Base-by-base conservation (phyloP, 2,329 filamentous ascomycete species). In the Emmonsia crescens region DNA sequence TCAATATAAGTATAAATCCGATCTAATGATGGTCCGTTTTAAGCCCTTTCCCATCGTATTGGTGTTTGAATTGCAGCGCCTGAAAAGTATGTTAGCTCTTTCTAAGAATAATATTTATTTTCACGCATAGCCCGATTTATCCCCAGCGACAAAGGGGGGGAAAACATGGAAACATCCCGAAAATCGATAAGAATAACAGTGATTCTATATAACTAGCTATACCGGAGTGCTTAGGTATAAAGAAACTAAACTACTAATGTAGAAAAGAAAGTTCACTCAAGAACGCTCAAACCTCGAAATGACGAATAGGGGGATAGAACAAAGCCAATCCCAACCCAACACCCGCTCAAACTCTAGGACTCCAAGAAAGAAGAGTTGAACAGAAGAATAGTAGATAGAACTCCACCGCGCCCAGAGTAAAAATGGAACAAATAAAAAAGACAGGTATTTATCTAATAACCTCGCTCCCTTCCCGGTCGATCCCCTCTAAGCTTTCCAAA, bases 401-500 rank as follows among this genome's bases (percentile, higher is more conserved):
- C 42, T 60, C 10, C 33, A 51, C 24, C 54, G 40, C 14, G 61
- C 48, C 16, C 42, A 24, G 3, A 40, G 55, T 31, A 6, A 46
- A 49, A n/a, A n/a, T n/a, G n/a, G n/a, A n/a, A n/a, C n/a, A n/a
- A n/a, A n/a, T n/a, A n/a, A n/a, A 57, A 36, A 36, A 38, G 12
- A 21, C 54, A 46, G 12, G 10, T n/a, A 46, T 29, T 29, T 72
- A 89, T 61, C 87, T 85, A 74, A 91, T 91, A 64, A 89, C 76
- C 61, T 87, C 85, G 52, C 69, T 68, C 27, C 73, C 73, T 38
- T 71, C 70, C 55, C 73, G 74, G 64, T 91, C 87, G 67, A 94
- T 88, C 3, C 89, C 89, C 71, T 95, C 87, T 61, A 91, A 77
- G 24, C 85, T 85, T 72, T 96, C 91, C 38, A 96, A 80, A 65